phyloP scores from a whole-genome alignment of 139 green algal genomes.

The Closterium sp. region DNA sequence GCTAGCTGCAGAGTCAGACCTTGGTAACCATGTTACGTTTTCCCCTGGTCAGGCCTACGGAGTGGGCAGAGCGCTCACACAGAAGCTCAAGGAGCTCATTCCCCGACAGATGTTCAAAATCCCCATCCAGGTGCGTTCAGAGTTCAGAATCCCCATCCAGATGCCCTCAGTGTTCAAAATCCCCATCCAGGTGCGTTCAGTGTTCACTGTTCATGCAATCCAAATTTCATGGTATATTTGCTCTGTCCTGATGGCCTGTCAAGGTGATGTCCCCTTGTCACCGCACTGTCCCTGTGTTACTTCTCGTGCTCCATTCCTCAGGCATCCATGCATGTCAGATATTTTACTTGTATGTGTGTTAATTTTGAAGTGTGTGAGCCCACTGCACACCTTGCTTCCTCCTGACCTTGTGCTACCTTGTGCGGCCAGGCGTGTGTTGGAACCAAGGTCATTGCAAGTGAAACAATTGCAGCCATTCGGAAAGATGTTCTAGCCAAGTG shows the following conservation, averaged over 20 bases:
- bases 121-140: slow-evolving; percentile 59
- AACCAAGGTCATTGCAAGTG: slow-evolving; percentile 61
- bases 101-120: slow-evolving; percentile 89
- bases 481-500: slow-evolving; percentile 99
- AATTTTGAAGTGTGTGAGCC: neutral
- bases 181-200: too few species aligned
- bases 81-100: slow-evolving; percentile 93
- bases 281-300: too few species aligned
- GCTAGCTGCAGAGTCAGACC: too few species aligned
- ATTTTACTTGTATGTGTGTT: neutral
- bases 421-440: slow-evolving; percentile 80
- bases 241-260: too few species aligned
- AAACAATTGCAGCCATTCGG: slow-evolving; percentile 60
- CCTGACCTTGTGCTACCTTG: too few species aligned
- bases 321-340: neutral
- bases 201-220: slow-evolving; percentile 65
- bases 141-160: too few species aligned
- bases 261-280: too few species aligned
- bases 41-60: slow-evolving; percentile 26
- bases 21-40: slow-evolving; percentile 49
- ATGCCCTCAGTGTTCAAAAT: too few species aligned
- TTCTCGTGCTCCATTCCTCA: neutral
- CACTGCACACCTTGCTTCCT: too few species aligned
- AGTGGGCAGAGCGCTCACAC: slow-evolving; percentile 64
- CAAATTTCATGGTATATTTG: neutral